Conservation (phyloP, 306 rosid genomes). For the Begonia fuchsioides region DNA sequence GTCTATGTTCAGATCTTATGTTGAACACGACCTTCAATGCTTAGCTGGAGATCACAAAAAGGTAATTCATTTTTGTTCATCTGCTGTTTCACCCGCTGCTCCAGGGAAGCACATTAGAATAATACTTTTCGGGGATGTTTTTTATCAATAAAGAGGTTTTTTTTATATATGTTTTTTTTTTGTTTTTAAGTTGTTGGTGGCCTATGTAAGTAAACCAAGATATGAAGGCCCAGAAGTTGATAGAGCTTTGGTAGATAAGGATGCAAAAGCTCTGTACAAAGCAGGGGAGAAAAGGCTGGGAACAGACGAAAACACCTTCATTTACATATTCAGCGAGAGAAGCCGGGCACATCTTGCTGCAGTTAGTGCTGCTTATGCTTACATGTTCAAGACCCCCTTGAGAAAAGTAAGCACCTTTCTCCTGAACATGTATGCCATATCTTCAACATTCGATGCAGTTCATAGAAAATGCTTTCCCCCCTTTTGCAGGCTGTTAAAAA, state of each 20-base stretch:
- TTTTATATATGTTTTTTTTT: neutral
- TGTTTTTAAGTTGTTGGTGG: constrained; percentile 39
- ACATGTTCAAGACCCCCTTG: constrained; percentile 34
- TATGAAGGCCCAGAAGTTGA: constrained; percentile 59
- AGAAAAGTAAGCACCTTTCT: constrained; percentile 13
- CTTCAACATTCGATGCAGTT: neutral
- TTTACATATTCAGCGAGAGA: constrained; percentile 40
- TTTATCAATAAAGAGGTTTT: no score
- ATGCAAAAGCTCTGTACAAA: constrained; percentile 18
- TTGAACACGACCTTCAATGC: constrained; percentile 48
- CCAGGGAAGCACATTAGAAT: no score
- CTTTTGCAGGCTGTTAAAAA: constrained; percentile 39
- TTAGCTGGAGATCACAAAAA: constrained; percentile 54
- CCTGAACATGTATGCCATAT: neutral
- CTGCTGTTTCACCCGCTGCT: neutral
- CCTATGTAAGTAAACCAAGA: constrained; percentile 35
- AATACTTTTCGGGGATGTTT: neutral
- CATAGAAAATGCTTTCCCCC: no score
- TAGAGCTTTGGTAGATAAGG: constrained; percentile 22
- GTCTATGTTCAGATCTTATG: constrained; percentile 23
- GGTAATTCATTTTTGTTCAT: constrained; percentile 17
- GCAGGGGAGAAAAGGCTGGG: constrained; percentile 28
- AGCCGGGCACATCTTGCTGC: constrained; percentile 64
- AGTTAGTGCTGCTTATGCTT: constrained; percentile 26
- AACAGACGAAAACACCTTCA: constrained; percentile 27